These are phyloP conservation scores for Suhomyces vadensis DNA, from an alignment of 805 yeast genomes.

Conservation along the genomic window DNA sequence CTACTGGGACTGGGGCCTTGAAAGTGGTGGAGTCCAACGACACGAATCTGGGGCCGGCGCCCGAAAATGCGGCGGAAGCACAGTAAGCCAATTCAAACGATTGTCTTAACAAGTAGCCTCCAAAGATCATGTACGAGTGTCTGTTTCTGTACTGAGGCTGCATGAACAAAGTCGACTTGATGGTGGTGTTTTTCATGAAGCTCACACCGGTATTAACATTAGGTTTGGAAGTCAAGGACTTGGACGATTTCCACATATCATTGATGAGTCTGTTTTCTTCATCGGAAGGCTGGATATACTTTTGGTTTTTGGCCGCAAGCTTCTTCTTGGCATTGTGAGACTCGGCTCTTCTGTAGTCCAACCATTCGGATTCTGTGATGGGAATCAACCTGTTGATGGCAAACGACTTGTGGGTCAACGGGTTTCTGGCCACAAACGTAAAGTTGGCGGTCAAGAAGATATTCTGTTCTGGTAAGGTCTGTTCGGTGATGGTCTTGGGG, in stretches of 20 bases:
- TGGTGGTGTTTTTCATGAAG: conserved; percentile 70
- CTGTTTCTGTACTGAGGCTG: conserved; percentile 96
- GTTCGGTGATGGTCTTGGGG: conserved; percentile 56
- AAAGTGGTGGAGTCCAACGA: conserved; percentile 90
- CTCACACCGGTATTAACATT: conserved; percentile 36
- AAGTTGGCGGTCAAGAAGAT: conserved; percentile 86
- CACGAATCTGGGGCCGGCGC: conserved; percentile 83
- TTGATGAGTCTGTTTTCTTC: conserved; percentile 77
- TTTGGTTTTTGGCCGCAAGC: conserved; percentile 65
- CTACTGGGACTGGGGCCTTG: conserved; percentile 94
- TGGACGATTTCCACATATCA: conserved; percentile 60
- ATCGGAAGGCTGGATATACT: conserved; percentile 61
- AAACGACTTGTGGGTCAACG: conserved; percentile 85
- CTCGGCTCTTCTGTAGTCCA: conserved; percentile 85
- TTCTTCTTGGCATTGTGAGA: conserved; percentile 86
- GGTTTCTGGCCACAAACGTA: conserved; percentile 95
- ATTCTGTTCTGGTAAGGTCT: conserved; percentile 59
- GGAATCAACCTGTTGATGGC: conserved; percentile 83
- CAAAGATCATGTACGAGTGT: conserved; percentile 92
- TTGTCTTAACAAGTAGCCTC: conserved; percentile 90
- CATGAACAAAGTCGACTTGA: conserved; percentile 81
- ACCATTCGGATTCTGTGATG: conserved; percentile 71
- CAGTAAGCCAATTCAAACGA: conserved; percentile 93
- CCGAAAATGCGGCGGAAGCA: conserved; percentile 85
- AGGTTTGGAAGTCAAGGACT: conserved; percentile 31